Percentiles rank a stretch among this genome's conserved stretches.
phyloP scores from a whole-genome alignment of 1,284 basidiomycete species.

The Tilletia caries region DNA sequence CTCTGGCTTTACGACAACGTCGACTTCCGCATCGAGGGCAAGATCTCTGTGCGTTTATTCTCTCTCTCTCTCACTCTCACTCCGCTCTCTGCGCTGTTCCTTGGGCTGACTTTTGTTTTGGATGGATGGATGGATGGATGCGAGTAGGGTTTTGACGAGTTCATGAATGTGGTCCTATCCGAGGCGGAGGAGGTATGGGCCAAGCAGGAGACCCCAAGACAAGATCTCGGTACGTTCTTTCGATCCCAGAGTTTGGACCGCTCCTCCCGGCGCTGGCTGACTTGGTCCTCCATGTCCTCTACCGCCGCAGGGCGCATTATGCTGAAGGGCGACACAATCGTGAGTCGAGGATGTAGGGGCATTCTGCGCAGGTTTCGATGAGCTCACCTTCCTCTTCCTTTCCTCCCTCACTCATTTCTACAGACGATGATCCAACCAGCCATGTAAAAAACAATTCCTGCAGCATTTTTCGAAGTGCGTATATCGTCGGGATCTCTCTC shows the following conservation, averaged over 20 bases:
- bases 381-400: background rate
- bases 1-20: constrained; percentile 98
- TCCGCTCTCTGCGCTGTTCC: background rate
- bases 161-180: constrained; percentile 98
- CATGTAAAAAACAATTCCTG: background rate
- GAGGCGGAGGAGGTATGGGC: constrained; percentile 84
- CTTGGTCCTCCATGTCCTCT: background rate
- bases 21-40: constrained; percentile 93
- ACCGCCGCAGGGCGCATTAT: constrained; percentile 21
- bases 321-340: constrained; percentile 27
- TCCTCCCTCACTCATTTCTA: background rate
- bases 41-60: constrained; percentile 66
- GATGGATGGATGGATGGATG: background rate
- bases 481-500: no score
- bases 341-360: background rate
- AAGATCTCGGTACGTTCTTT: background rate
- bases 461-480: no score
- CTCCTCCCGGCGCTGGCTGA: background rate
- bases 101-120: background rate
- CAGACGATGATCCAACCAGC: constrained; percentile 12
- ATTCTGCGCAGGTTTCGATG: background rate
- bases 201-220: constrained; percentile 11
- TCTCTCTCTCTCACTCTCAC: background rate
- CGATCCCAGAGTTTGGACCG: background rate
- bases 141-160: constrained; percentile 88